Conservation (phyloP, 2,329 filamentous ascomycete species). For the Sporothrix sp. region DNA sequence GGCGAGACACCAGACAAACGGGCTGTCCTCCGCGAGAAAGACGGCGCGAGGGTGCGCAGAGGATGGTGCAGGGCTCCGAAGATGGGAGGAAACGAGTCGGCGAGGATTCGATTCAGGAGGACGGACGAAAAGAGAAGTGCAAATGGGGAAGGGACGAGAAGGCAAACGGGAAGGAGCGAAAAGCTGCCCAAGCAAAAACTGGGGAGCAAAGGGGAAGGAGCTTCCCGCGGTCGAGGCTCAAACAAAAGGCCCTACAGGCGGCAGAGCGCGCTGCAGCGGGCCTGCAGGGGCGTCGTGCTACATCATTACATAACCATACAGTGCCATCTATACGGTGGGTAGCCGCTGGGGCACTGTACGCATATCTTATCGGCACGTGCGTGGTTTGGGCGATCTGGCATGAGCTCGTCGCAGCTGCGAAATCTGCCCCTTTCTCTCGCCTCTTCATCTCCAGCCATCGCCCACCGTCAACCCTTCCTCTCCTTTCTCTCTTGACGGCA, state of each 20-base stretch:
- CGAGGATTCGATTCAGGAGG: not conserved
- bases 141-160: not conserved
- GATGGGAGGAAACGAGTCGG: not conserved
- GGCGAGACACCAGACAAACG: no score
- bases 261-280: no score
- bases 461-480: not conserved
- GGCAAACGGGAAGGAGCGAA: no score
- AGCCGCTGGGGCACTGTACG: not conserved
- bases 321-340: not conserved
- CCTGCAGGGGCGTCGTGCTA: no score
- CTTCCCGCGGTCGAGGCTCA: conserved; percentile 4
- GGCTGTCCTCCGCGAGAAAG: no score
- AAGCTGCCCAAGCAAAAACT: not conserved
- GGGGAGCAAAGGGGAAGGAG: not conserved
- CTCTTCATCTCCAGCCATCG: not conserved
- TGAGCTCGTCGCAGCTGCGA: no score
- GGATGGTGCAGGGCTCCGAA: no score
- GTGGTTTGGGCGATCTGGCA: conserved; percentile 18
- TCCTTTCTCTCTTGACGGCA: not conserved
- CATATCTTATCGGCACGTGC: no score
- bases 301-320: not conserved
- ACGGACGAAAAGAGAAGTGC: not conserved
- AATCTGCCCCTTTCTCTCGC: conserved; percentile 10
- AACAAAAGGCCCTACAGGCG: no score
- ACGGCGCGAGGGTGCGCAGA: no score